Evolutionary conservation across 441 rosid species (phyloP).

Genomic region (Populus hybrid): DNA sequence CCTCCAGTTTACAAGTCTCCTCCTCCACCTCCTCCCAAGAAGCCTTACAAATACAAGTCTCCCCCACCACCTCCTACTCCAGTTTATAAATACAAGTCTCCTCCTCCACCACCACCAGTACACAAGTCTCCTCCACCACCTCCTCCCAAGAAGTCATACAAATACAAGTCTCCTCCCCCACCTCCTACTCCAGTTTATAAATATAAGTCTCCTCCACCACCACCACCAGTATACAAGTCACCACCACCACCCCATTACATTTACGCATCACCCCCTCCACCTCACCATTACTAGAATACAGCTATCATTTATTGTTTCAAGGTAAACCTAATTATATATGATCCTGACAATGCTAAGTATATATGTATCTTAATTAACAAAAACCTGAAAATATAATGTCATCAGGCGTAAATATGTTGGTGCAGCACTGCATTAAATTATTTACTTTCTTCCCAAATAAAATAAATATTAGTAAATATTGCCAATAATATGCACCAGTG

Average conservation of each 20-base stretch:
- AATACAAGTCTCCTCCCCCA: conserved; percentile 4
- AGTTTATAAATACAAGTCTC: background rate
- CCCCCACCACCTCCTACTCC: conserved; percentile 27
- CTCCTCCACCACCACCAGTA: background rate
- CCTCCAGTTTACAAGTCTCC: conserved; percentile 4
- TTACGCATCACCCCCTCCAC: conserved; percentile 33
- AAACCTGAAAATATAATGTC: background rate
- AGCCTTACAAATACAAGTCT: conserved; percentile 13
- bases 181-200: conserved; percentile 4
- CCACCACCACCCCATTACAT: conserved; percentile 22
- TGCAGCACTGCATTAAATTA: background rate
- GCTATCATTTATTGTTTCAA: background rate
- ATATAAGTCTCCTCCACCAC: conserved; percentile 22
- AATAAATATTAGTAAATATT: too few species aligned
- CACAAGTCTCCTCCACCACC: background rate
- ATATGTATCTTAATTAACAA: background rate
- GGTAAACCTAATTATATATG: background rate
- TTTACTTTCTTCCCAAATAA: too few species aligned
- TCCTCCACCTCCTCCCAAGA: background rate
- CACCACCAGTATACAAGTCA: conserved; percentile 12
- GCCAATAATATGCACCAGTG: background rate
- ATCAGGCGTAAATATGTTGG: background rate
- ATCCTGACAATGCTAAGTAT: background rate
- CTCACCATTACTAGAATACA: conserved; percentile 20
- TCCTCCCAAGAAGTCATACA: conserved; percentile 9